Base-by-base conservation (phyloP, 495 filamentous ascomycete species). In the Hamigera avellanea region DNA sequence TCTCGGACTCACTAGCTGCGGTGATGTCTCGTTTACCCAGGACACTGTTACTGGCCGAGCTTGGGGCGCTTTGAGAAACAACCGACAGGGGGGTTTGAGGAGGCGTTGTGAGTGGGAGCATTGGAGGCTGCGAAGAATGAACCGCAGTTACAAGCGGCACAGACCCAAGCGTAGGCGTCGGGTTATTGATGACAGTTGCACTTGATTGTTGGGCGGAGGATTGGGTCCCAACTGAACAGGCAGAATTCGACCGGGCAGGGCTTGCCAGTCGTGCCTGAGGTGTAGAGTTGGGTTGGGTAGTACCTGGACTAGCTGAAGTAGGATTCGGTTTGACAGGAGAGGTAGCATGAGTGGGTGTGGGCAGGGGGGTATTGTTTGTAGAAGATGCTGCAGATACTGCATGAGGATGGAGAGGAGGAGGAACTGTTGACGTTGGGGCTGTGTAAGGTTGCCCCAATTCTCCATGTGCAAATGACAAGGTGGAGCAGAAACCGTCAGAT, bases 401-500 rank as follows among this genome's bases (percentile, higher is more conserved):
- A 12, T 51, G 52, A 26, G 70, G 64, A 30, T 75, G 69, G 29
- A 70, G 64, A 31, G 73, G 69, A 6, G 70, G 64, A 31, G 73
- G 69, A 6, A 62, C 47, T 14, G 62, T 66, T 3, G 76, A 67
- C 8, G 76, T 53, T 8, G 81, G 67, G 8, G 83, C 81, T 8
- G 74, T 80, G 55, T 94, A 94, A 10, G 74, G 55, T 45, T 88
- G 78, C n/a, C 93, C 93, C 6, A 99, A 64, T 52, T 99, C 93
- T 14, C 83, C 84, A 3, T 81, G 66, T 6, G 72, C 54, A 53
- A 99, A 99, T 0, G 86, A 76, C 15, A 99, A 66, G 0, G 83
- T 78, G 0, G 93, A 99, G 51, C 93, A 96, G 61, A 95, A 99
- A 0, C 93, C 93, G 52, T 99, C 93, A 0, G 93, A 95, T 1